These are phyloP conservation scores for Tetratostichococcus sp. DNA, from an alignment of 139 green algal genomes.

Conservation along the genomic window DNA sequence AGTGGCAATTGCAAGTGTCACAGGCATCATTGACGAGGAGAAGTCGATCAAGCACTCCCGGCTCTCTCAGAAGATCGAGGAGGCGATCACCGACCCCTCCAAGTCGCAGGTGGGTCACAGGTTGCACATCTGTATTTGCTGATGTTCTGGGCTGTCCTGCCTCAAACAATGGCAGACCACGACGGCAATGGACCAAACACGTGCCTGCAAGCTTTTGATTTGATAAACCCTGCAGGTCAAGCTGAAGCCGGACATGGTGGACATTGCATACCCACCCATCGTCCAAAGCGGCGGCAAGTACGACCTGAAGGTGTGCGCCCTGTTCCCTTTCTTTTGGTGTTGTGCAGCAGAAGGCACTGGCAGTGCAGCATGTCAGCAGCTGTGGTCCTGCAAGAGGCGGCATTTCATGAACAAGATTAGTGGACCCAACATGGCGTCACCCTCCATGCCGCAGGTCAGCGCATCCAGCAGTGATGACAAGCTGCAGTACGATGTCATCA, in stretches of 20 bases:
- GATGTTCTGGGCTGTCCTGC: too few species aligned
- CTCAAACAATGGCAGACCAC: too few species aligned
- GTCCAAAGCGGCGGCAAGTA: constrained; percentile 78
- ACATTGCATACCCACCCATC: constrained; percentile 93
- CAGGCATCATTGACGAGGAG: constrained; percentile 80
- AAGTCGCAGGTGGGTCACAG: constrained; percentile 36
- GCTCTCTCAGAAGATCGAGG: constrained; percentile 66
- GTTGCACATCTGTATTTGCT: constrained; percentile 43
- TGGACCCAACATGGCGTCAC: too few species aligned
- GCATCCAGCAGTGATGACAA: constrained; percentile 37
- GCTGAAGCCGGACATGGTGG: constrained; percentile 76
- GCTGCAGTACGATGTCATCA: constrained; percentile 64
- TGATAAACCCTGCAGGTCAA: constrained; percentile 43
- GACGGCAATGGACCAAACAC: too few species aligned
- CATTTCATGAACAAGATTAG: too few species aligned
- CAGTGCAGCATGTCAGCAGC: too few species aligned
- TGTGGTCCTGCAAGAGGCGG: not conserved
- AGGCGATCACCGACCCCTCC: constrained; percentile 65
- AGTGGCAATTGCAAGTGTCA: not conserved
- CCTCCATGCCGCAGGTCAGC: constrained; percentile 2
- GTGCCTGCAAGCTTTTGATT: not conserved
- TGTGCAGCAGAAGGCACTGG: too few species aligned
- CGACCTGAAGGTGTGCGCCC: constrained; percentile 59
- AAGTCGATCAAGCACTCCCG: constrained; percentile 89
- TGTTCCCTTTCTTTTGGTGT: not conserved